A percentile compares a stretch with the other conserved stretches of the same genome.
phyloP scores from a whole-genome alignment of 75 land plant species.

The Cryptomeria japonica region DNA sequence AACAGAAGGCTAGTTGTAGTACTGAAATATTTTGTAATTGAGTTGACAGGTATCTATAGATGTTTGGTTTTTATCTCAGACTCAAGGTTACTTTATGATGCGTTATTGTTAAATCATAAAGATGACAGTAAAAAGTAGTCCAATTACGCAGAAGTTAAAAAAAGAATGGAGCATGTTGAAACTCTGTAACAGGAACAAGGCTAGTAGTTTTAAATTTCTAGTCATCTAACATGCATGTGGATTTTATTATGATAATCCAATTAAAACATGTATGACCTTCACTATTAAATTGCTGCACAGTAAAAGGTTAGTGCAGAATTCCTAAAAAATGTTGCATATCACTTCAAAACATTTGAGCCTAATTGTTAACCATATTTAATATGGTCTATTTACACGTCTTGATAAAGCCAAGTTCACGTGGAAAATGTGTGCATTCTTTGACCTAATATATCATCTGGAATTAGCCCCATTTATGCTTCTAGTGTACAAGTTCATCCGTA shows the following conservation, averaged over 20 bases:
- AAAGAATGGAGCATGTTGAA: not conserved
- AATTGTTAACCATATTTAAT: too few relatives aligned
- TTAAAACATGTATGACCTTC: not conserved
- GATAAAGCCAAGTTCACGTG: not conserved
- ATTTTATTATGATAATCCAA: not conserved
- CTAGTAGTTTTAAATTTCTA: too few relatives aligned
- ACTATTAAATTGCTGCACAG: not conserved
- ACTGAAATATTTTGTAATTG: not conserved
- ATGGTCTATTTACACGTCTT: not conserved
- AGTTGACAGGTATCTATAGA: not conserved
- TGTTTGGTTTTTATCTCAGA: not conserved
- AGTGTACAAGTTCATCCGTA: not conserved
- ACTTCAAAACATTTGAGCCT: not conserved
- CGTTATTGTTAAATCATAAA: too few relatives aligned
- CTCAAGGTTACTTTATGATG: not conserved
- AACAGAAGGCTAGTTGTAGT: not conserved
- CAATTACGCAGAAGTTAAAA: not conserved
- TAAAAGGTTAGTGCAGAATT: not conserved
- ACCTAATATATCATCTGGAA: not conserved
- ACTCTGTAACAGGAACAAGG: not conserved
- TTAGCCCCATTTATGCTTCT: not conserved
- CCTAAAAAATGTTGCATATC: not conserved
- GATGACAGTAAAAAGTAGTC: not conserved
- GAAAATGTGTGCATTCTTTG: not conserved
- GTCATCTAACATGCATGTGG: not conserved